These are phyloP conservation scores for Leccinum longicurvipes DNA, from an alignment of 768 basidiomycete species.

Conservation along the genomic window DNA sequence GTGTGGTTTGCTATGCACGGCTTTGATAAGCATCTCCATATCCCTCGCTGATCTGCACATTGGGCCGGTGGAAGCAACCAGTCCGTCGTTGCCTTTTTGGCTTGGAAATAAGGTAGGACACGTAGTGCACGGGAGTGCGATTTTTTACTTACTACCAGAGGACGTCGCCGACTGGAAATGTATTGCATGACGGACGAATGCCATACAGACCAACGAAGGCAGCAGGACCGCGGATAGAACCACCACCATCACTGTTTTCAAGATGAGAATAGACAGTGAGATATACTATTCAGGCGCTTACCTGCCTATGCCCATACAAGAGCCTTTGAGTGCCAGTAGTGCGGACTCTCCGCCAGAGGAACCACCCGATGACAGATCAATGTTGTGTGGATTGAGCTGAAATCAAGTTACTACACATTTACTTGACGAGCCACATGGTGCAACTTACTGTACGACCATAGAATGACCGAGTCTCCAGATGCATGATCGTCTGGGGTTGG, in stretches of 20 bases:
- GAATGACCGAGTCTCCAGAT: slow-evolving; percentile 34
- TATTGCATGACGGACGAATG: slow-evolving; percentile 37
- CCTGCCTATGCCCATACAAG: slow-evolving; percentile 44
- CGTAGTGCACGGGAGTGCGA: background rate
- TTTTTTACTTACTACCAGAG: slow-evolving; percentile 21
- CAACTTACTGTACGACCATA: slow-evolving; percentile 30
- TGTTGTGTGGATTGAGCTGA: slow-evolving; percentile 45
- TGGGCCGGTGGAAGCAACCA: slow-evolving; percentile 13
- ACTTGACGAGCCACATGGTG: background rate
- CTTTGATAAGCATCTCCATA: slow-evolving; percentile 18
- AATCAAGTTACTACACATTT: background rate
- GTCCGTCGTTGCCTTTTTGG: slow-evolving; percentile 26
- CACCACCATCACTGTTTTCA: slow-evolving; percentile 30
- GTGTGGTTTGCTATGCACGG: slow-evolving; percentile 33
- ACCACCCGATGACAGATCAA: slow-evolving; percentile 44
- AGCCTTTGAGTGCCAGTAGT: slow-evolving; percentile 43
- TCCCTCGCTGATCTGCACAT: slow-evolving; percentile 30
- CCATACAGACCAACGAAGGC: slow-evolving; percentile 39
- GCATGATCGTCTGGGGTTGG: slow-evolving; percentile 42
- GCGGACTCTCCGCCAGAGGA: slow-evolving; percentile 53
- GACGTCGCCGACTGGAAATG: slow-evolving; percentile 21
- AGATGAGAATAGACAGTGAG: background rate
- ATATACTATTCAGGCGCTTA: slow-evolving; percentile 12
- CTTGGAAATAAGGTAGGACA: slow-evolving; percentile 14
- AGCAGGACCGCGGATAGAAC: slow-evolving; percentile 38